phyloP scores from a whole-genome alignment of 768 basidiomycete genomes.

The Mycena latifolia region DNA sequence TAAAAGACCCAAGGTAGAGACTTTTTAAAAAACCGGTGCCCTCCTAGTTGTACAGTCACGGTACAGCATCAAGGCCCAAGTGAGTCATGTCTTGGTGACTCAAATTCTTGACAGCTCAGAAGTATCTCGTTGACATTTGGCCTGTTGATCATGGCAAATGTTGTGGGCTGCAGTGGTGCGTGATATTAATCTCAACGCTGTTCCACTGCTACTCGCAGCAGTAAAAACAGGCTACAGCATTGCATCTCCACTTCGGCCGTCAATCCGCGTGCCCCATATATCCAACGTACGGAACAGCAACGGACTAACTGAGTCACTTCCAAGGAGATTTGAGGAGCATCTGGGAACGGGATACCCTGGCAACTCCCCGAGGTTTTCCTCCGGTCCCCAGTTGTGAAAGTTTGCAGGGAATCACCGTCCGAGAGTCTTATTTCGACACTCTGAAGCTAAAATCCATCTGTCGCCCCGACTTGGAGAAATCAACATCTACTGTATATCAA shows the following conservation, averaged over 20 bases:
- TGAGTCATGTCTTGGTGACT: conserved; percentile 33
- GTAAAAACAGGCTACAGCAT: neutral
- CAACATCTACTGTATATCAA: neutral
- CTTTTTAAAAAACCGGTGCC: too few relatives aligned
- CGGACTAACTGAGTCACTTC: neutral
- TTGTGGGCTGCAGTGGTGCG: too few relatives aligned
- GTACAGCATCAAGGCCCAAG: conserved; percentile 25
- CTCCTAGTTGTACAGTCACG: too few relatives aligned
- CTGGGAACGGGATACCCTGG: conserved; percentile 26
- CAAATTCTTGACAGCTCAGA: conserved; percentile 20
- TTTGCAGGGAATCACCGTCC: conserved; percentile 2
- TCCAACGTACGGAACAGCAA: conserved; percentile 12
- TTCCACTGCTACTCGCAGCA: neutral
- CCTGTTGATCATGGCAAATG: conserved; percentile 25
- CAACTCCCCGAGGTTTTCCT: conserved; percentile 27
- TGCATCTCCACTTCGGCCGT: neutral
- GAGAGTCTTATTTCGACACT: neutral
- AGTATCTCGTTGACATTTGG: neutral
- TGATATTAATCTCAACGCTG: conserved; percentile 1
- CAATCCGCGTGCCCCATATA: conserved; percentile 5
- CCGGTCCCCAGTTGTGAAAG: conserved; percentile 32
- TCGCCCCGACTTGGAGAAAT: neutral
- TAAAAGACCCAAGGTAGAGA: neutral
- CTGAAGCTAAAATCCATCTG: neutral
- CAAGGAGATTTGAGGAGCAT: conserved; percentile 13